A percentile compares a stretch with the other conserved stretches of the same genome.
phyloP scores from a whole-genome alignment of 495 filamentous ascomycete genomes.

The Emericellopsis terricola region DNA sequence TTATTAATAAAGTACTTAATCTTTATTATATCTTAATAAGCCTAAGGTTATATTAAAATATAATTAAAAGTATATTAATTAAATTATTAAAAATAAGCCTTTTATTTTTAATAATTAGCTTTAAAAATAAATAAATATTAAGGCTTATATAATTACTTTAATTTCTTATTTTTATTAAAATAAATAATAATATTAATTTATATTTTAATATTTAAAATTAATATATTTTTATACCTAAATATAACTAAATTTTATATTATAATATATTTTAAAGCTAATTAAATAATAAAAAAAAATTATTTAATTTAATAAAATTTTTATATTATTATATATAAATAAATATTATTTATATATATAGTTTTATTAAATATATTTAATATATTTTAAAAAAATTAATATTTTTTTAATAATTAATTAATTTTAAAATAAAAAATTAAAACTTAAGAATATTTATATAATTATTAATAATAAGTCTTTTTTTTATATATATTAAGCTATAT shows the following conservation, averaged over 20 bases:
- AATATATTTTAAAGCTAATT: constrained; percentile 1
- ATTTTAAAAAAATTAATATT: too few relatives aligned
- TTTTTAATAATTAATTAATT: background rate
- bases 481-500: background rate
- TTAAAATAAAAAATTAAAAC: constrained; percentile 1
- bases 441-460: background rate
- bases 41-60: background rate
- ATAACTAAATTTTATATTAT: constrained; percentile 1
- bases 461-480: constrained; percentile 3
- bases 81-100: constrained; percentile 3
- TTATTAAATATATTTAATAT: background rate
- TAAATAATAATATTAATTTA: constrained; percentile 1
- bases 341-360: constrained; percentile 2
- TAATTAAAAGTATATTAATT: constrained; percentile 4
- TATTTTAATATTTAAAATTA: constrained; percentile 2
- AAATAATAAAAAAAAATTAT: background rate
- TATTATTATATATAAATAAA: background rate
- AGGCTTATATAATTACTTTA: background rate
- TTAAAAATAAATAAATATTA: too few relatives aligned
- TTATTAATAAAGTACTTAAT: background rate
- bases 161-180: background rate
- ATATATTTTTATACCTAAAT: background rate
- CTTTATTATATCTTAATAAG: background rate
- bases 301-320: constrained; percentile 1
- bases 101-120: too few relatives aligned